phyloP scores from a whole-genome alignment of 192 early-diverging fungal genomes.

The Linnemannia hyalina region DNA sequence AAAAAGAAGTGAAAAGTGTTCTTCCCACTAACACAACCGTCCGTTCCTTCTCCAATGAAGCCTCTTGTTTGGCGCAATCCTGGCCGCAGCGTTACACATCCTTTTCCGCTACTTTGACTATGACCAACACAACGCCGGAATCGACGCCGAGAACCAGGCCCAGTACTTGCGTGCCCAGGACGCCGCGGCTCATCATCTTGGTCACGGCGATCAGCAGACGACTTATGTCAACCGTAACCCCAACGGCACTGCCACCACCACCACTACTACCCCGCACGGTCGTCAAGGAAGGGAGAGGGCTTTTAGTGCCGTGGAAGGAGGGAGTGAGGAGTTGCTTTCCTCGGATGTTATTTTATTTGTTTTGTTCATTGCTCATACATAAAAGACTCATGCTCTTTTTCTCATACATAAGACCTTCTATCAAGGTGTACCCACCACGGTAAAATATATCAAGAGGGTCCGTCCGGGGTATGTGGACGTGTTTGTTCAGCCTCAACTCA shows the following conservation, averaged over 20 bases:
- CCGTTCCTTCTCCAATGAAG: no score
- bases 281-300: no score
- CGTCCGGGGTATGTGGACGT: background rate
- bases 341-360: no score
- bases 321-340: no score
- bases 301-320: no score
- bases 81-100: constrained; percentile 30
- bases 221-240: background rate
- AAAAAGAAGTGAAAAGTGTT: no score
- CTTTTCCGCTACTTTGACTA: constrained; percentile 52
- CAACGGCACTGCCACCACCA: background rate
- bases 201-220: background rate
- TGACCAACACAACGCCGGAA: constrained; percentile 25
- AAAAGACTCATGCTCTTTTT: no score
- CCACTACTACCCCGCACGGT: no score
- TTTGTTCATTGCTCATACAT: no score
- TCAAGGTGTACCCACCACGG: no score
- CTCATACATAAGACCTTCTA: no score
- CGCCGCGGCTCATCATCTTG: background rate
- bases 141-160: constrained; percentile 40
- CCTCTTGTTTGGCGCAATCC: constrained; percentile 31
- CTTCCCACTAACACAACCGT: no score
- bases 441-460: background rate
- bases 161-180: constrained; percentile 29
- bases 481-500: background rate